Evolutionary conservation across 2,329 filamentous ascomycete genomes (phyloP), one percentile per base, ranked within the genome.

Genomic region (Neopestalotiopsis clavispora): DNA sequence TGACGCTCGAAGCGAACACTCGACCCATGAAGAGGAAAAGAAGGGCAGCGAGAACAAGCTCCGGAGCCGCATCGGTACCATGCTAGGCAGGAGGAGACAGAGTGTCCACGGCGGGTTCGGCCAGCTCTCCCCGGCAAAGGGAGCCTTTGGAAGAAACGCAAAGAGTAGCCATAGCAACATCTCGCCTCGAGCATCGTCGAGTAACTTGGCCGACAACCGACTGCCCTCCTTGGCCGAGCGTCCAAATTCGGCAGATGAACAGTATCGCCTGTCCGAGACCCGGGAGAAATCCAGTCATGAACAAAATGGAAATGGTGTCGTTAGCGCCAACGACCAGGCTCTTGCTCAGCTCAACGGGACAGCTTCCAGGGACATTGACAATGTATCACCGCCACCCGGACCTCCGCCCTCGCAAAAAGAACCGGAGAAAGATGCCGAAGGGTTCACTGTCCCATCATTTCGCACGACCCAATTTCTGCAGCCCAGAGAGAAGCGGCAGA

Each of bases 381-480:
- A 86, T 66, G 84, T 86, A 38, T 80, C 84, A 9, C 84, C 87
- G 38, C 86, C 87, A 17, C 81, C 84, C 1, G 85, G 85, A 0
- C 83, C 86, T 28, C 85, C 87, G 1, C 83, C 85, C 2, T 81
- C 82, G 2, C 84, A 85, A 60, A 79, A 79, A 67, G 78, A 78
- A 65, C 78, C 80, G 28, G 77, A 80, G 17, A 93, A 89, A 76
- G 94, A 96, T 76, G 83, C 89, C 0, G 93, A 97, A 72, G 94
- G 93, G 6, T 96, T 91, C 76, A 91, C 87, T 4, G 87, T 95
- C n/a, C 92, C 91, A 0, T 85, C 89, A 0, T 83, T 88, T 84
- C 85, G 74, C 85, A 90, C 73, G 84, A 91, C 77, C 85, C 90
- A 3, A 92, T 95, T 69, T 91, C 92, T 0, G 89, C 91, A 76